Conservation (phyloP, 164 flowering plant species). For the Chimonanthus salicifolius region DNA sequence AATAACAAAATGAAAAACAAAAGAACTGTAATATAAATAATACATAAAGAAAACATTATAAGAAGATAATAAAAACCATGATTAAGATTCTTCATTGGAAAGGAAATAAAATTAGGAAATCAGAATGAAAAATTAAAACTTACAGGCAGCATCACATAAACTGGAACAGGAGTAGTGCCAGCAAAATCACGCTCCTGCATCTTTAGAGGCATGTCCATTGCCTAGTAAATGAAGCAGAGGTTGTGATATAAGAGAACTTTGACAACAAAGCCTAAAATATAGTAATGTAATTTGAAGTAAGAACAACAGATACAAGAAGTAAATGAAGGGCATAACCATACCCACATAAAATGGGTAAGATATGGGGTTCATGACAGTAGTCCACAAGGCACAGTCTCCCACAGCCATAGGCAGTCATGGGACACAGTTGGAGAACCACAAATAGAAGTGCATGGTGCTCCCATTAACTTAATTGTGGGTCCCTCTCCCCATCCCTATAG, state of each 20-base stretch:
- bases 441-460: no score
- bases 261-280: background rate
- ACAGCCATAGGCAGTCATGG: no score
- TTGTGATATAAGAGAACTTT: background rate
- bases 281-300: background rate
- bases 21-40: background rate
- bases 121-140: background rate
- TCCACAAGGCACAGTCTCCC: no score
- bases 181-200: conserved; percentile 18
- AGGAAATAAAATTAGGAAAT: background rate
- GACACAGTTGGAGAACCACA: no score
- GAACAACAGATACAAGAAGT: background rate
- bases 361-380: background rate
- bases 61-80: background rate
- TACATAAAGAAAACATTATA: background rate
- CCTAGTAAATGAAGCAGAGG: background rate
- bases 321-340: background rate
- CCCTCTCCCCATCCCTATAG: no score
- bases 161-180: conserved; percentile 16
- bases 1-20: background rate
- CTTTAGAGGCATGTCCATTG: background rate
- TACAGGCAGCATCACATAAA: conserved; percentile 20
- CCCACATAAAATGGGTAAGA: background rate
- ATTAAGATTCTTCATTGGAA: background rate
- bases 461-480: no score